Conservation (phyloP, 2,329 filamentous ascomycete genomes). For the Alternaria sp. region DNA sequence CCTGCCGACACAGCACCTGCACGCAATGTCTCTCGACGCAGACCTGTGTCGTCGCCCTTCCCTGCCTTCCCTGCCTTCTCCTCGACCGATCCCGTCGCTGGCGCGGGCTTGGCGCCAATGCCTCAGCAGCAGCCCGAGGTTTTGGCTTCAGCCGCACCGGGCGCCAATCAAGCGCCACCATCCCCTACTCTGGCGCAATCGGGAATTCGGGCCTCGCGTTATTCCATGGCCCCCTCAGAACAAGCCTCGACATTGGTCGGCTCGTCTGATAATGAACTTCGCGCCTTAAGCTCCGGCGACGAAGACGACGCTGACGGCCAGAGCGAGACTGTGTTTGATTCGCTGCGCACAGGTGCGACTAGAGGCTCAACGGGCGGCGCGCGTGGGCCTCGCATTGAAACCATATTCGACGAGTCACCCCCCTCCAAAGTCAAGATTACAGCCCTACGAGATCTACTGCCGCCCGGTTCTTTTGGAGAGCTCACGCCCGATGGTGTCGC, state of each 20-base stretch:
- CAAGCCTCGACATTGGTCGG: constrained; percentile 71
- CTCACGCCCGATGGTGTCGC: constrained; percentile 43
- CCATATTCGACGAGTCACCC: constrained; percentile 82
- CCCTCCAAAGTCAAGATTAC: constrained; percentile 55
- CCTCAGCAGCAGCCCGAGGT: constrained; percentile 45
- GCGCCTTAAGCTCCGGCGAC: constrained; percentile 71
- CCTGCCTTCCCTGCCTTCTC: constrained; percentile 38
- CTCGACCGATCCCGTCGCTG: constrained; percentile 28
- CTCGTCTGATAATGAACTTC: constrained; percentile 71
- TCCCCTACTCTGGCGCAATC: constrained; percentile 49
- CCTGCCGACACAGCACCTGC: constrained; percentile 22
- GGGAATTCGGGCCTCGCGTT: constrained; percentile 57
- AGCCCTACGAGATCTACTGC: constrained; percentile 59
- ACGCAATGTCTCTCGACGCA: constrained; percentile 21
- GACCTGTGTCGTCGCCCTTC: constrained; percentile 35
- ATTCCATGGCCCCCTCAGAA: constrained; percentile 66
- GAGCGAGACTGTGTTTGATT: constrained; percentile 81
- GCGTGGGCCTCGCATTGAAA: constrained; percentile 76
- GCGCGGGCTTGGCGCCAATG: constrained; percentile 41
- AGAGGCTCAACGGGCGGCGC: constrained; percentile 68
- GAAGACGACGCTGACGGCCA: constrained; percentile 81
- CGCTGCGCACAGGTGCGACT: constrained; percentile 74
- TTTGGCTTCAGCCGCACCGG: constrained; percentile 40
- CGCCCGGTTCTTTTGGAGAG: constrained; percentile 56
- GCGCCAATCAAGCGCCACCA: constrained; percentile 47